These are phyloP conservation scores for Urochloa ruziziensis DNA, from an alignment of 176 grass and related monocot species.

Conservation along the genomic window DNA sequence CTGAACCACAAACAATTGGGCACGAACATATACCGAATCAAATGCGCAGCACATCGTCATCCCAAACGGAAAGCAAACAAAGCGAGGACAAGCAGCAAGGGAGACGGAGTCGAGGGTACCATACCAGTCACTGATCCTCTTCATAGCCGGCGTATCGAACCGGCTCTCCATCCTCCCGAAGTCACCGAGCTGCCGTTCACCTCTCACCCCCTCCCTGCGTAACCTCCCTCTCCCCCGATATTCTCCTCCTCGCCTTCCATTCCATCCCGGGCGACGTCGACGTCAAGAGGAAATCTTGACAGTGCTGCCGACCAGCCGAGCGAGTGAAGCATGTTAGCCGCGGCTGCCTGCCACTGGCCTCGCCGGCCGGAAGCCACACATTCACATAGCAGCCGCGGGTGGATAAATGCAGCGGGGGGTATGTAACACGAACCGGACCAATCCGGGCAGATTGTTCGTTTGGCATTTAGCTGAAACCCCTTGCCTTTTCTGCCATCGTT, in stretches of 20 bases:
- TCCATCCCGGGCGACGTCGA: background rate
- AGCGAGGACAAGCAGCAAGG: background rate
- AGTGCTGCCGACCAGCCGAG: no score
- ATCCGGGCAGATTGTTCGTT: background rate
- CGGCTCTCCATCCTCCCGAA: conserved; percentile 36
- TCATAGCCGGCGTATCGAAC: conserved; percentile 58
- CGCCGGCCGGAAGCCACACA: conserved; percentile 26
- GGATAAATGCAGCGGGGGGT: background rate
- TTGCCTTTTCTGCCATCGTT: background rate
- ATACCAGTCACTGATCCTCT: conserved; percentile 74
- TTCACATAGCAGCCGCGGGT: background rate
- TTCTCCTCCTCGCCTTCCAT: conserved; percentile 26
- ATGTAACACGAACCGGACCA: background rate
- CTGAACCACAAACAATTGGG: background rate
- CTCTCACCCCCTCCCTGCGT: background rate
- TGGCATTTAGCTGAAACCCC: background rate
- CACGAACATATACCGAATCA: background rate
- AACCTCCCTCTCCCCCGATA: background rate
- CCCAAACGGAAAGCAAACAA: background rate
- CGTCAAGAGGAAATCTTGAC: conserved; percentile 18
- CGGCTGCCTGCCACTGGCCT: background rate
- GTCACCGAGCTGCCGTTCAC: background rate
- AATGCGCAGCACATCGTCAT: background rate
- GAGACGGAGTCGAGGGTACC: background rate
- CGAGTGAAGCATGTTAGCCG: conserved; percentile 35